Evolutionary conservation across 371 early-diverging fungal species (phyloP).

Genomic region (Funneliformis caledonium): DNA sequence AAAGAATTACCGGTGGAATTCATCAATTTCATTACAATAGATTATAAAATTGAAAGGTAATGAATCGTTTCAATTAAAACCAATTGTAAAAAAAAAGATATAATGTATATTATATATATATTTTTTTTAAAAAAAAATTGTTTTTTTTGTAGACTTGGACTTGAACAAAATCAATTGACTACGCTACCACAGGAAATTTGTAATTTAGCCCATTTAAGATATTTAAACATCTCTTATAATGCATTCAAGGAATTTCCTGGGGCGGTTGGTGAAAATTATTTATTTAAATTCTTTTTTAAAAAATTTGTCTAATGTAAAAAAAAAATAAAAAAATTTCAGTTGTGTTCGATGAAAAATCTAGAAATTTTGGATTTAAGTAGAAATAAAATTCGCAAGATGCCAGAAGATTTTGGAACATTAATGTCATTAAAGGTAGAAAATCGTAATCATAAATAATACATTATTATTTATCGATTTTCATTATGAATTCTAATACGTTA

Average conservation of each 20-base stretch:
- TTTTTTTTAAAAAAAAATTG: background rate
- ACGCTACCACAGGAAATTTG: slow-evolving; percentile 24
- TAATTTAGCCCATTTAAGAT: slow-evolving; percentile 30
- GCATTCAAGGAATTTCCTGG: slow-evolving; percentile 32
- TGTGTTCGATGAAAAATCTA: slow-evolving; percentile 40
- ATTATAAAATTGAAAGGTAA: slow-evolving; percentile 27
- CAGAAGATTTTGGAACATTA: slow-evolving; percentile 34
- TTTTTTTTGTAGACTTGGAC: slow-evolving; percentile 9
- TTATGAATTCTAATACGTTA: background rate
- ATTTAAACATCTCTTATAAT: slow-evolving; percentile 30
- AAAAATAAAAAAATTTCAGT: slow-evolving; percentile 7
- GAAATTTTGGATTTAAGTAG: slow-evolving; percentile 41
- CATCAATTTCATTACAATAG: slow-evolving; percentile 6
- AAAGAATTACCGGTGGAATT: slow-evolving; percentile 21
- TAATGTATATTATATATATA: background rate
- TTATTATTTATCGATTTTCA: background rate
- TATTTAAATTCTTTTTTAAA: background rate
- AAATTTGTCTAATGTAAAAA: background rate
- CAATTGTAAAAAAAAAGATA: no score
- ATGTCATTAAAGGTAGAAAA: slow-evolving; percentile 36
- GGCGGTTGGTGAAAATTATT: background rate
- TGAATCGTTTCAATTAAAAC: background rate
- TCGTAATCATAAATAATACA: background rate
- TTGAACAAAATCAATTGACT: slow-evolving; percentile 39
- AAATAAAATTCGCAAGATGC: slow-evolving; percentile 38